Conservation (phyloP, 164 flowering plant genomes). For the Magnolia sinica region DNA sequence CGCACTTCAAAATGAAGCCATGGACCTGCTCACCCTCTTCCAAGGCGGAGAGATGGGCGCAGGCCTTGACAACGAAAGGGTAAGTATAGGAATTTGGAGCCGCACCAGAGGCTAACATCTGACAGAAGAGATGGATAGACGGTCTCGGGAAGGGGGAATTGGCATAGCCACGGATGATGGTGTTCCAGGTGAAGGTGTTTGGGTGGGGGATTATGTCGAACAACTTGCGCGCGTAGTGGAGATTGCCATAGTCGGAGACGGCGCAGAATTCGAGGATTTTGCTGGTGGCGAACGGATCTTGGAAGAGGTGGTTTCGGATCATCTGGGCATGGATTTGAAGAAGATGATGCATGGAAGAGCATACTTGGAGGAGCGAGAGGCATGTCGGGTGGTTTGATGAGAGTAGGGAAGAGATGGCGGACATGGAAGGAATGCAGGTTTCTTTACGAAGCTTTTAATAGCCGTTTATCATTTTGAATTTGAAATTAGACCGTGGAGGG, state of each 20-base stretch:
- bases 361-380: conserved; percentile 19
- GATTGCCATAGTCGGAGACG: not conserved
- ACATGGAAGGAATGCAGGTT: not conserved
- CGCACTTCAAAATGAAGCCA: conserved; percentile 9
- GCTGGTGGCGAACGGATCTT: conserved; percentile 9
- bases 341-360: conserved; percentile 16
- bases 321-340: conserved; percentile 15
- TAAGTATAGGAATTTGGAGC: conserved; percentile 5
- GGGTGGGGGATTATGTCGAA: conserved; percentile 14
- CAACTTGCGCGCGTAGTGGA: conserved; percentile 12
- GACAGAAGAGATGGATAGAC: conserved; percentile 10
- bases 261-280: conserved; percentile 6
- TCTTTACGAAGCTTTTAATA: not conserved
- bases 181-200: conserved; percentile 15
- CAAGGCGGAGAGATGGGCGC: conserved; percentile 10
- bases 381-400: conserved; percentile 7
- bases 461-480: not conserved
- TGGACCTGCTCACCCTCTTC: conserved; percentile 16
- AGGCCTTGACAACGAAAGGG: conserved; percentile 17
- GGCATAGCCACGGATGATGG: conserved; percentile 18
- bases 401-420: not conserved
- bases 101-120: not conserved
- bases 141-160: conserved; percentile 3
- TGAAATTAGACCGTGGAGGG: not conserved
- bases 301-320: conserved; percentile 10